Evolutionary conservation across 805 yeast species (phyloP), one percentile per base, ranked within the genome.

Genomic region (Ogataea naganishii): DNA sequence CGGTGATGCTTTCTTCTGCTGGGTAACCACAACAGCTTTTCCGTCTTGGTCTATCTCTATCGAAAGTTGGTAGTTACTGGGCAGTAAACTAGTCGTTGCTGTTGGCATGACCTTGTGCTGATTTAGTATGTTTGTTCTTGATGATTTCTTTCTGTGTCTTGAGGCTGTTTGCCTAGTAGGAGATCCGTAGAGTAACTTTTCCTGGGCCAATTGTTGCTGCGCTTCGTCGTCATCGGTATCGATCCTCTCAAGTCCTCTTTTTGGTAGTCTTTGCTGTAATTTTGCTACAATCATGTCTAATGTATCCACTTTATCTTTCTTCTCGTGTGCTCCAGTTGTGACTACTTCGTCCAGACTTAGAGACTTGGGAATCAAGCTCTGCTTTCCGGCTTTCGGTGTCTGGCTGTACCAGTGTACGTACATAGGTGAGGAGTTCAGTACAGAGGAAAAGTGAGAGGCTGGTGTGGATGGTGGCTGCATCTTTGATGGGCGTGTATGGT

Each of bases 381-480:
- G 22, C 9, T 20, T 11, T 20, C n/a, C 9, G n/a, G n/a, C 12
- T 13, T 21, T 15, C 11, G 53, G 51, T 7, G 53, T 46, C 30
- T 46, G 51, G 7, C 47, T 33, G 31, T 51, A 51, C 49, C 54
- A 49, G 29, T 47, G 50, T 2, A 47, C 48, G 34, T 51, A 53
- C 49, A 53, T 47, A 8, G 59, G 59, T 11, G 58, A 52, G 12
- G 59, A 53, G 30, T 50, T 51, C 21, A 53, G 35, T n/a, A 53
- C 46, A 15, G 39, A 43, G 11, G 55, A 49, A 25, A 53, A 53
- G 25, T 53, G 55, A 12, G 56, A 46, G 4, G 46, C 41, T 6
- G 56, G 53, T 4, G 57, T 50, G 10, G 51, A 32, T 2, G 56
- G 49, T 5, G 38, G 40, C 18, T 38, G 18, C 8, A 28, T 34